A percentile compares a stretch with the other conserved stretches of the same genome.
Conservation (phyloP, 805 yeast genomes). For the Teunomyces tritomae region DNA sequence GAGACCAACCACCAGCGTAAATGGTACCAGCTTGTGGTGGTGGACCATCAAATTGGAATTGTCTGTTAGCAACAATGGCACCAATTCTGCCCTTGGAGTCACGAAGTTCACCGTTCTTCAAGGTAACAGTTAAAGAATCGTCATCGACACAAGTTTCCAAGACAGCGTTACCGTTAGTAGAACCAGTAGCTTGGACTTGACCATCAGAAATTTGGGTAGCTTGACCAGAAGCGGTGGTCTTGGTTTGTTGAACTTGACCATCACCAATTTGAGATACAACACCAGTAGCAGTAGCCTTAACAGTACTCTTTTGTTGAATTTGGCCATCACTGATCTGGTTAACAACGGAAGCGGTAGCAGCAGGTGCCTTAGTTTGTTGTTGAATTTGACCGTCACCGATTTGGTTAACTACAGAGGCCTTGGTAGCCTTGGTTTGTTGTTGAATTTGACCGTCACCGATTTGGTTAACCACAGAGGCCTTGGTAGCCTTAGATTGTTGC, state of each 20-base stretch:
- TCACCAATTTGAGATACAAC: constrained; percentile 41
- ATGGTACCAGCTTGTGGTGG: constrained; percentile 63
- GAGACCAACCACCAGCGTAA: constrained; percentile 29
- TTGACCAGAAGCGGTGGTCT: constrained; percentile 18
- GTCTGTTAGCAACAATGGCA: constrained; percentile 78
- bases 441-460: constrained; percentile 36
- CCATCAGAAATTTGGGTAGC: constrained; percentile 28
- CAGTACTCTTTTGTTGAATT: constrained; percentile 37
- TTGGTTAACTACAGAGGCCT: constrained; percentile 18
- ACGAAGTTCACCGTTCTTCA: constrained; percentile 49
- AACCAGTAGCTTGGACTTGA: constrained; percentile 23
- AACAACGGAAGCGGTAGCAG: constrained; percentile 21
- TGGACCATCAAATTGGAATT: constrained; percentile 77
- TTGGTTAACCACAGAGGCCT: constrained; percentile 26
- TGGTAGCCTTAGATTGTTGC: constrained; percentile 14
- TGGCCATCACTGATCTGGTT: constrained; percentile 50
- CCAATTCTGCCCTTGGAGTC: constrained; percentile 70
- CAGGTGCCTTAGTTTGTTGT: constrained; percentile 22
- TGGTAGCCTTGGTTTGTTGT: constrained; percentile 18
- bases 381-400: constrained; percentile 32
- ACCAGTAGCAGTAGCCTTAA: constrained; percentile 19
- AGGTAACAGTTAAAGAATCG: constrained; percentile 51
- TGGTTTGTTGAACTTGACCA: constrained; percentile 32
- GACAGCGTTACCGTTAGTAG: constrained; percentile 5
- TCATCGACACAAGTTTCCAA: constrained; percentile 20